Evolutionary conservation across 2,329 filamentous ascomycete genomes (phyloP), one percentile per base, ranked within the genome.

Genomic region (Stachybotrys chlorohalonatus): DNA sequence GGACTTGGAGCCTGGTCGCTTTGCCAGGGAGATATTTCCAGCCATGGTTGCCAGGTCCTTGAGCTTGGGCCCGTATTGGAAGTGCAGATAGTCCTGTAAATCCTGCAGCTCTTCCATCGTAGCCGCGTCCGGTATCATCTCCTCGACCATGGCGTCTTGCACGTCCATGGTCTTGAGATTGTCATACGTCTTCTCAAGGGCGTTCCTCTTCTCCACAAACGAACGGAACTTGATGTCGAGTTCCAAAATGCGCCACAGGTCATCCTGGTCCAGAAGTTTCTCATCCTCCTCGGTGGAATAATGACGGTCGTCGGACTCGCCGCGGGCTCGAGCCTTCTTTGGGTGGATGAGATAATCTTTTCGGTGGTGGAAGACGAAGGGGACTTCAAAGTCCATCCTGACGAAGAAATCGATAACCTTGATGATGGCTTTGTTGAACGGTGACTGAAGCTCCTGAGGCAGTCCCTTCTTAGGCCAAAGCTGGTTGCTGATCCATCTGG

Each of bases 21-120:
- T 91, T 4, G 79, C 81, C 53, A 85, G 82, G 57, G 87, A 87
- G 9, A 78, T 72, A 54, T 83, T 83, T 13, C 80, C 77, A 47
- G 84, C 79, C 57, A 84, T 78, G 16, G 83, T 75, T 13, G 85
- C 82, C 51, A 95, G 72, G 59, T 97, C 92, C 66, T 89, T 93
- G 51, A 97, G 77, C 67, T 95, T 85, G 3, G 84, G 77, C 5
- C 89, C 84, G 64, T 97, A 97, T 65, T 92, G 88, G 71, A 99
- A 99, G 66, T 97, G 91, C 53, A 97, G 76, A 64, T 97, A 97
- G 65, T 99, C 94, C 66, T 97, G 93, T 24, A 99, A 74, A 69
- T 99, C 94, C 67, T 99, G 94, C 16, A 99, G 79, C 67, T 99
- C 94, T 67, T 99, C 94, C 78, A 96, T 92, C 0, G 88, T 93